These are phyloP conservation scores for Moricandia arvensis DNA, from an alignment of 345 rosid species.

Conservation along the genomic window DNA sequence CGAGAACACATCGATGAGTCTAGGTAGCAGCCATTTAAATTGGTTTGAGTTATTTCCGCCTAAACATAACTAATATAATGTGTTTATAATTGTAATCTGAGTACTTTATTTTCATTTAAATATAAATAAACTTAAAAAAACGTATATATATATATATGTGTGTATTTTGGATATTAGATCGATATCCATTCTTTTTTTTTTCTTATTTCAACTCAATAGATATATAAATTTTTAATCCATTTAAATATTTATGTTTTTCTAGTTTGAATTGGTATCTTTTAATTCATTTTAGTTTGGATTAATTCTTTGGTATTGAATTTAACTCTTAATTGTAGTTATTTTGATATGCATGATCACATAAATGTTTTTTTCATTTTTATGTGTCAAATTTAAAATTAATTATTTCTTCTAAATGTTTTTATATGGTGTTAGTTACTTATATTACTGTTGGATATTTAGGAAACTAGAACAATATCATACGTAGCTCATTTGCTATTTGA, in stretches of 20 bases:
- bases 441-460: not conserved
- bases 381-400: not conserved
- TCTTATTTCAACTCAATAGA: not conserved
- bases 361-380: not conserved
- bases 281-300: not conserved
- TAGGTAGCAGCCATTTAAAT: not conserved
- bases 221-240: not conserved
- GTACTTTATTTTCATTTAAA: not conserved
- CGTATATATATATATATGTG: no score
- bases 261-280: not conserved
- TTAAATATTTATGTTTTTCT: not conserved
- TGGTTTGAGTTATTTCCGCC: not conserved
- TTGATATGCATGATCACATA: not conserved
- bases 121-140: not conserved
- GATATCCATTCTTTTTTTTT: not conserved
- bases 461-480: not conserved
- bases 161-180: not conserved
- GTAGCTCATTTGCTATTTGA: not conserved
- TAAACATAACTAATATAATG: not conserved
- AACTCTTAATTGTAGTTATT: not conserved
- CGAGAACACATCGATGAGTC: not conserved
- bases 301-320: not conserved
- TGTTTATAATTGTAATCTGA: not conserved
- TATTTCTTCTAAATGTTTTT: not conserved
- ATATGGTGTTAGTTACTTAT: not conserved